These are phyloP conservation scores for Amauroascus niger DNA, from an alignment of 2,329 filamentous ascomycete genomes.

Conservation along the genomic window DNA sequence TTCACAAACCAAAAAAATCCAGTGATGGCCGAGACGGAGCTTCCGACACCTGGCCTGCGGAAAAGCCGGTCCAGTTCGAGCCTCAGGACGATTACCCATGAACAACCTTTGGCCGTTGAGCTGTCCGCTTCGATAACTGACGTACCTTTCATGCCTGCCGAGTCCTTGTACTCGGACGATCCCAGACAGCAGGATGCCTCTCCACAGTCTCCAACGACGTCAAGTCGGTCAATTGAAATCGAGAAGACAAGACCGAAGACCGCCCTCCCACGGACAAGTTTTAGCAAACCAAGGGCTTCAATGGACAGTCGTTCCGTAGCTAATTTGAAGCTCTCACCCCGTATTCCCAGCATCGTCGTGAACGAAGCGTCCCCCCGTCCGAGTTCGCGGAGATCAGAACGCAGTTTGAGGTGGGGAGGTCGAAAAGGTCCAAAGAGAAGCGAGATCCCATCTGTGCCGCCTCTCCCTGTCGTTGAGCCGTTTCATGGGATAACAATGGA, in stretches of 20 bases:
- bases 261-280: constrained; percentile 5
- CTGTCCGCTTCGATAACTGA: background rate
- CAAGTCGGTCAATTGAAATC: background rate
- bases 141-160: background rate
- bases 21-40: constrained; percentile 1
- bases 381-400: constrained; percentile 37
- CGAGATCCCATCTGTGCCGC: constrained; percentile 25
- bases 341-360: constrained; percentile 35
- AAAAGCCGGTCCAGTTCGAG: constrained; percentile 3
- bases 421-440: constrained; percentile 19
- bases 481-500: constrained; percentile 46
- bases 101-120: background rate
- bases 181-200: background rate
- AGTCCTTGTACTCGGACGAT: too few species aligned
- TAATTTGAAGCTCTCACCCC: constrained; percentile 26
- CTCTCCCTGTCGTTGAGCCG: constrained; percentile 18
- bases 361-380: constrained; percentile 29
- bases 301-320: constrained; percentile 20
- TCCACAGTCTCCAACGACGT: background rate
- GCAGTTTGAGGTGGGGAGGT: constrained; percentile 30
- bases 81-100: background rate
- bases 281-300: constrained; percentile 9
- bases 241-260: constrained; percentile 5
- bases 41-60: background rate
- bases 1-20: background rate